Evolutionary conservation across 202 grass and related monocot species (phyloP).

Genomic region (Panicum hallii): DNA sequence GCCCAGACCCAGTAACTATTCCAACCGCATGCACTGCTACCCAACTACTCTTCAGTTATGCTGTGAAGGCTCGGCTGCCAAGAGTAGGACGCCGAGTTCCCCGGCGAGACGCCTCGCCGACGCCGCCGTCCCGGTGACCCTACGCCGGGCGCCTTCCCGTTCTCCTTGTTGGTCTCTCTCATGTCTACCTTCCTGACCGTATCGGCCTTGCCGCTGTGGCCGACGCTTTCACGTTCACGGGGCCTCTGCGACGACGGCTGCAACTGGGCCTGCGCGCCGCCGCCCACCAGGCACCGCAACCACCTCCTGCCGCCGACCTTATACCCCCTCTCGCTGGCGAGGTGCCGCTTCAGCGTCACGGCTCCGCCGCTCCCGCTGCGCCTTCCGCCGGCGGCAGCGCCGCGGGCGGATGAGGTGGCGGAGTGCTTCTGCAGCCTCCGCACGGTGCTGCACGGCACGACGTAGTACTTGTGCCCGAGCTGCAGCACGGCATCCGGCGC

Average conservation of each 20-base stretch:
- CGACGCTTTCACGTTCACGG: background rate
- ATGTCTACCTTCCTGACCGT: background rate
- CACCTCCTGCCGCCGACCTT: conserved; percentile 39
- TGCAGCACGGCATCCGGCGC: conserved; percentile 53
- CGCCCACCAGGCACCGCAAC: conserved; percentile 32
- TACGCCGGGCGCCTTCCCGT: background rate
- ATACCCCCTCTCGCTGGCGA: conserved; percentile 34
- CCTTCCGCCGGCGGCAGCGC: background rate
- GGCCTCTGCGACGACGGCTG: background rate
- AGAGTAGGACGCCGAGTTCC: conserved; percentile 37
- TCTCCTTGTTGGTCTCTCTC: background rate
- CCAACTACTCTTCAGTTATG: conserved; percentile 64
- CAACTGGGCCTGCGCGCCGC: background rate
- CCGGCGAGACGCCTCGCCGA: conserved; percentile 36
- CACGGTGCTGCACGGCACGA: conserved; percentile 65
- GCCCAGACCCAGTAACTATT: background rate
- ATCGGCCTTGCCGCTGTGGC: background rate
- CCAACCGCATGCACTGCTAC: background rate
- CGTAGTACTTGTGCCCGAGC: conserved; percentile 66
- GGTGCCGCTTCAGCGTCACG: conserved; percentile 43
- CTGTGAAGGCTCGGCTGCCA: conserved; percentile 74
- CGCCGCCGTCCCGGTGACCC: conserved; percentile 33
- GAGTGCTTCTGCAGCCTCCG: conserved; percentile 58
- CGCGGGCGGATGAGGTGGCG: background rate
- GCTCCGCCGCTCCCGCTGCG: background rate